Conservation (phyloP, 257 asterid genomes). For the Mitragyna speciosa region DNA sequence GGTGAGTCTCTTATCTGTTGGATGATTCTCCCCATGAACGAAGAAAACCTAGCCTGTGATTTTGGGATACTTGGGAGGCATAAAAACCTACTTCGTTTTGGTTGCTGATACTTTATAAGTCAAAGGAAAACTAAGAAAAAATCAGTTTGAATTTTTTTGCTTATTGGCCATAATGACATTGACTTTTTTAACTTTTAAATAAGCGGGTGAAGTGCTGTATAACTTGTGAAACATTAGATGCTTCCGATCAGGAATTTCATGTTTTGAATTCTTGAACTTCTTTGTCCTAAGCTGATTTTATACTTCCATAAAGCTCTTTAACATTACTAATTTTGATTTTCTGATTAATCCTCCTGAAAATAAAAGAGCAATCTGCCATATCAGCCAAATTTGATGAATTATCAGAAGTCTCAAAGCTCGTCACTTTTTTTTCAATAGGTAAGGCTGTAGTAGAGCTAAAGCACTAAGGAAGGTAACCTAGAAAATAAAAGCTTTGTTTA, state of each 20-base stretch:
- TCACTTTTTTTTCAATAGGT: background rate
- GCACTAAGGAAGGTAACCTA: background rate
- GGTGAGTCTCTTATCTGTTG: background rate
- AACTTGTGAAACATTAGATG: background rate
- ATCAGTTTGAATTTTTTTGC: too few relatives aligned
- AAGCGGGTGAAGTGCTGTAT: background rate
- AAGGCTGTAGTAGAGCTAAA: background rate
- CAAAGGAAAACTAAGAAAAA: background rate
- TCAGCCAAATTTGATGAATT: background rate
- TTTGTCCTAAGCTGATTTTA: background rate
- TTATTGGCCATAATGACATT: background rate
- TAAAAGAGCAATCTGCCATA: background rate
- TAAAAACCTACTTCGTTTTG: background rate
- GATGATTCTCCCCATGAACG: background rate
- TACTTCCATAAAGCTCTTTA: background rate
- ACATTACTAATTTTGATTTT: too few relatives aligned
- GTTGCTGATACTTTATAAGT: background rate
- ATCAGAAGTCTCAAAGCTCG: background rate
- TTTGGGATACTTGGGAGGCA: background rate
- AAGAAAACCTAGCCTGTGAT: background rate
- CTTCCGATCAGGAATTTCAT: background rate
- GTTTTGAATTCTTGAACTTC: background rate
- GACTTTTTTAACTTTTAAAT: too few relatives aligned
- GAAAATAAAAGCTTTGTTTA: background rate
- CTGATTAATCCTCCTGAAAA: background rate